phyloP scores from a whole-genome alignment of 2,329 filamentous ascomycete species.

The Colletotrichum spaethianum region DNA sequence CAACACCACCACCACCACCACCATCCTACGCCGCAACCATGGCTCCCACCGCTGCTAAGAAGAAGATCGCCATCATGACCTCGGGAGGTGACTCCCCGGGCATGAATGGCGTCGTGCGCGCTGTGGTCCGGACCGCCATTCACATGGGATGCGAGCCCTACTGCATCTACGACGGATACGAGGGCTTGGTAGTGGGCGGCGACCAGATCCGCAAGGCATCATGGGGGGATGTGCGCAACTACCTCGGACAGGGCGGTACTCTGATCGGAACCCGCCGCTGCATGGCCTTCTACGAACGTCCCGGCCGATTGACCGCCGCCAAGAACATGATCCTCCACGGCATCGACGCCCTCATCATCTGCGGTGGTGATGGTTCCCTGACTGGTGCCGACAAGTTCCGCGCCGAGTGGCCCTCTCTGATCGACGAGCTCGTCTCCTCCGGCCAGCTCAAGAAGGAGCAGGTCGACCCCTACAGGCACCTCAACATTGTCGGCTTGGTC shows the following conservation, averaged over 20 bases:
- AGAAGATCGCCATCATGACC: conserved; percentile 91
- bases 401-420: conserved; percentile 88
- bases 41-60: conserved; percentile 62
- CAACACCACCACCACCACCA: not conserved
- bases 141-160: conserved; percentile 85
- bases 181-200: conserved; percentile 91
- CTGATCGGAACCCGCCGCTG: conserved; percentile 96
- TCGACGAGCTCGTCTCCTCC: conserved; percentile 85
- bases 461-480: conserved; percentile 81
- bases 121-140: conserved; percentile 92
- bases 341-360: conserved; percentile 96
- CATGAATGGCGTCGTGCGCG: conserved; percentile 93
- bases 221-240: conserved; percentile 96
- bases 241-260: conserved; percentile 93
- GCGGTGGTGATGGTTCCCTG: conserved; percentile 95
- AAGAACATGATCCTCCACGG: conserved; percentile 95
- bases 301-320: conserved; percentile 86
- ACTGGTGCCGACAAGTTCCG: conserved; percentile 97
- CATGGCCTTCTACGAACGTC: conserved; percentile 90
- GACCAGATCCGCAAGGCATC: conserved; percentile 88
- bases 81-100: conserved; percentile 94
- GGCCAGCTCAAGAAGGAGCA: conserved; percentile 80
- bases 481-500: conserved; percentile 97
- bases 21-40: conserved; percentile 49
- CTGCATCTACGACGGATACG: conserved; percentile 93